Base-by-base conservation (phyloP, 2,329 filamentous ascomycete species). In the Diplodia scrobiculata region DNA sequence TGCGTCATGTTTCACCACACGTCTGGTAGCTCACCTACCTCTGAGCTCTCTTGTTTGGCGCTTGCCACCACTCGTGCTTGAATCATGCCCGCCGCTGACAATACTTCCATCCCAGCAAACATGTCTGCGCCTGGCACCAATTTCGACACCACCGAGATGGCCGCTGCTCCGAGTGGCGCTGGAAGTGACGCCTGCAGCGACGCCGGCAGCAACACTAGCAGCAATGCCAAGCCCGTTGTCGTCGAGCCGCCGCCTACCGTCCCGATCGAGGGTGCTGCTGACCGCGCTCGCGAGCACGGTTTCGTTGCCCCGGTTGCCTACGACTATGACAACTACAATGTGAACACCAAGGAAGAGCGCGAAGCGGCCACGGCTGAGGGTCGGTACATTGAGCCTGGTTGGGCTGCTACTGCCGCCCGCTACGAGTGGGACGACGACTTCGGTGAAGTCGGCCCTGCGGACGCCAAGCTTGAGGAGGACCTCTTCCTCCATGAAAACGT, bases 381-480 rank as follows among this genome's bases (percentile, higher is more conserved):
- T 14, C 41, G 48, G 19, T 54, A 45, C 52, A 14, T 48, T 34
- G 60, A 67, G 52, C 67, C 69, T 0, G 36, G 47, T 6, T 87
- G 82, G 86, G 80, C 82, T 62, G 80, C 81, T 45, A 84, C 85
- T 65, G 88, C 87, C n/a, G 79, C 75, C 0, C 82, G 90, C 51
- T 98, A 98, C 71, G 86, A 93, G 73, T 98, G 91, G 90, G 84
- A 87, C 19, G 92, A 92, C 11, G 91, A 96, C 2, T 91, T 84
- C 70, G 95, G 94, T 1, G 94, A 98, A 48, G 82, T 99, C 64
- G 94, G 89, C 6, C 92, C 92, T 0, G 82, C 81, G 59, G 84
- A 88, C 63, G 80, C 84, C 0, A 84, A 87, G 55, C 85, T 99
- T 0, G 94, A 98, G 80, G 71, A 84, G 7, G 81, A 89, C 71